Conservation (phyloP, 116 monocot species). For the Zostera marina region DNA sequence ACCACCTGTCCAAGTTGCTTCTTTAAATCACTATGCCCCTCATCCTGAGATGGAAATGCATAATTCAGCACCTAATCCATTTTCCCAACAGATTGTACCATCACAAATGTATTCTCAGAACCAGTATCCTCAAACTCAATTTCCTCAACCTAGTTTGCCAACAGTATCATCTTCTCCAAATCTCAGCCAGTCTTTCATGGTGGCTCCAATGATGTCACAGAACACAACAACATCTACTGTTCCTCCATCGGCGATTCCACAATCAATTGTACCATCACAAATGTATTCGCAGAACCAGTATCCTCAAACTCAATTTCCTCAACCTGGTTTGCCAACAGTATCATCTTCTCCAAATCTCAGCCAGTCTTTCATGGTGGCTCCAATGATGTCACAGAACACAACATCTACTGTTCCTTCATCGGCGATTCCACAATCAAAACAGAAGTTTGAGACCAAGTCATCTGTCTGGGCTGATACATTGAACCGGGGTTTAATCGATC, state of each 20-base stretch:
- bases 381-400: constrained; percentile 4
- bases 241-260: too few species aligned
- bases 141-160: not conserved
- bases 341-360: constrained; percentile 3
- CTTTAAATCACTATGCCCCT: not conserved
- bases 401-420: constrained; percentile 6
- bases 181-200: constrained; percentile 2
- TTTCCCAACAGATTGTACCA: constrained; percentile 5
- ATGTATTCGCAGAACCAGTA: constrained; percentile 5
- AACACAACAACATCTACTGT: not conserved
- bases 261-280: constrained; percentile 10
- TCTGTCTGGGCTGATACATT: constrained; percentile 90
- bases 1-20: constrained; percentile 2
- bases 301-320: constrained; percentile 5
- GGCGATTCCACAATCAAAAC: constrained; percentile 17
- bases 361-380: not conserved
- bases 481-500: constrained; percentile 80
- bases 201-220: constrained; percentile 5
- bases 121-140: constrained; percentile 4
- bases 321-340: constrained; percentile 2
- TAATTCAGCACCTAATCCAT: not conserved
- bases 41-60: constrained; percentile 17
- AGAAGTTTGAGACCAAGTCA: constrained; percentile 82
- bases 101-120: constrained; percentile 11
- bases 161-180: constrained; percentile 5